Conservation (phyloP, 139 green algal genomes). For the Picochlorum costavermella region DNA sequence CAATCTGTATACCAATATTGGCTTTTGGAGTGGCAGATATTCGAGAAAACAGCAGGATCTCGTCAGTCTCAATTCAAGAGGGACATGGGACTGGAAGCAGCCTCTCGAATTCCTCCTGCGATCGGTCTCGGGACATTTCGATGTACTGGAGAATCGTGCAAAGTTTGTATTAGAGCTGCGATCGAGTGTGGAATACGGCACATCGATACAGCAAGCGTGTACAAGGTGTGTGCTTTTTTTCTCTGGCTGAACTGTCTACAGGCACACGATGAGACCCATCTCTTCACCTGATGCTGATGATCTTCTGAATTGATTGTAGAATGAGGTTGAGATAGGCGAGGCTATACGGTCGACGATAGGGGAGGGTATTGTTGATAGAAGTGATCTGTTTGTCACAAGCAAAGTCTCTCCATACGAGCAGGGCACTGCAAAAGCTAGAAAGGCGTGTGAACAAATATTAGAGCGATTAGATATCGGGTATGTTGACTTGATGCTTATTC, state of each 20-base stretch:
- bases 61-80: no score
- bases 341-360: conserved; percentile 8
- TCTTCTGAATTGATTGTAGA: conserved; percentile 20
- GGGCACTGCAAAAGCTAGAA: conserved; percentile 4
- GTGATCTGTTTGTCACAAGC: conserved; percentile 40
- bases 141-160: conserved; percentile 22
- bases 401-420: conserved; percentile 58
- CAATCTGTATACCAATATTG: no score
- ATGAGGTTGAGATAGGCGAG: conserved; percentile 35
- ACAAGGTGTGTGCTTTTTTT: conserved; percentile 38
- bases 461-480: conserved; percentile 9
- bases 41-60: no score
- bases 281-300: no score
- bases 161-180: conserved; percentile 33
- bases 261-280: no score
- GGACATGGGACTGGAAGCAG: no score
- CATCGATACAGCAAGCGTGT: conserved; percentile 67
- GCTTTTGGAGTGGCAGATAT: no score
- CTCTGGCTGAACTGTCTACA: no score
- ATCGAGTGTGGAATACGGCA: conserved; percentile 40
- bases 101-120: background rate
- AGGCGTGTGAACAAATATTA: conserved; percentile 14
- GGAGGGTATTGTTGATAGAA: background rate
- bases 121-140: conserved; percentile 64
- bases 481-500: conserved; percentile 60